Evolutionary conservation across 371 early-diverging fungal genomes (phyloP), one percentile per base, ranked within the genome.

Genomic region (Mortierella sp.): DNA sequence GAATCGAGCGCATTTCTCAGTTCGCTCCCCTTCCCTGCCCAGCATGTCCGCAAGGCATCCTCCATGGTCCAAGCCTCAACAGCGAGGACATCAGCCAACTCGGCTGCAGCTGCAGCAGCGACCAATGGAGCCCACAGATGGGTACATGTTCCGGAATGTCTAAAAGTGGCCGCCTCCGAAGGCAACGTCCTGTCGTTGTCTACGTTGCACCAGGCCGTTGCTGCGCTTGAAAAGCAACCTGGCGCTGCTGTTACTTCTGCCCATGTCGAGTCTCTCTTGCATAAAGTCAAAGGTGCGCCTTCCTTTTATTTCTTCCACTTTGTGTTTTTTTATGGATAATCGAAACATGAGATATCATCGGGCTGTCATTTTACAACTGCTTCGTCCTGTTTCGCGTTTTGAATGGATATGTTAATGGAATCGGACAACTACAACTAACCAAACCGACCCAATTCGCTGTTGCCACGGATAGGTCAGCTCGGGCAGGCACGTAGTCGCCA

Each of bases 201-300:
- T 24, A 86, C 82, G 12, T 76, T 86, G 41, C 82, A 79, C 63
- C 79, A 86, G 51, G 82, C 86, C 6, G 86, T 86, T 16, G 75
- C 75, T 18, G 48, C 73, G 8, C 78, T 86, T 1, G 86, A 86
- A 60, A 82, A 77, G 70, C 74, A 72, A 24, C 74, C 82, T 11
- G 44, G 41, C 38, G 32, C 63, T 6, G 32, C 63, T 6, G 72
- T 86, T 44, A 79, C 86, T 38, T 35, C 56, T n/a, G 82, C 82
- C 41, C 86, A 86, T 24, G 80, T 86, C 48, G 82, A 86, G 48
- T 43, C 71, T 8, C 79, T 86, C 11, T 55, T 82, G 12, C 49
- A 70, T 16, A 76, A 76, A 55, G 82, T 86, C 75, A 78, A 82
- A 77, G 86, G 86, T 82, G 49, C 7, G 81, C 68, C 46, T 16